Conservation (phyloP, 2,329 filamentous ascomycete species). For the Colletotrichum liriopes region DNA sequence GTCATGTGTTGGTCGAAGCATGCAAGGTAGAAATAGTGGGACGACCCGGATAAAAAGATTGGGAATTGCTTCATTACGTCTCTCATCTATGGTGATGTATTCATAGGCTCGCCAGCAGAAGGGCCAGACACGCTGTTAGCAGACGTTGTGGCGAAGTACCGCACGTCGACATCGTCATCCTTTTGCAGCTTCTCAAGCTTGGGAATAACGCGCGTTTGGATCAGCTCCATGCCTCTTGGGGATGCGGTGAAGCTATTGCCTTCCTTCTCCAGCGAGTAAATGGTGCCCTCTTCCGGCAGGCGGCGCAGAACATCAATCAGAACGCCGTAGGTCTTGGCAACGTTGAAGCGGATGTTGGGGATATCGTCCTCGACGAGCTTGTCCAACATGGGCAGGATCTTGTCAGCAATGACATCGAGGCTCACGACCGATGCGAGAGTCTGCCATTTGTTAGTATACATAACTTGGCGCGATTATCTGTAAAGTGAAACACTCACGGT, state of each 20-base stretch:
- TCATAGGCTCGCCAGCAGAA: slow-evolving; percentile 72
- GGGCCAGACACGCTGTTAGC: slow-evolving; percentile 71
- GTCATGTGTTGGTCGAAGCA: slow-evolving; percentile 32
- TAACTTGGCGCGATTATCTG: slow-evolving; percentile 22
- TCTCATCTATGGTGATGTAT: slow-evolving; percentile 75
- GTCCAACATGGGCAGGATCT: slow-evolving; percentile 95
- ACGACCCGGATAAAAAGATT: slow-evolving; percentile 51
- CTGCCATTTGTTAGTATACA: slow-evolving; percentile 65
- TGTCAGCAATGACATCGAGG: slow-evolving; percentile 91
- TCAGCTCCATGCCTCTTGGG: slow-evolving; percentile 82
- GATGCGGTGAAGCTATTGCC: slow-evolving; percentile 75
- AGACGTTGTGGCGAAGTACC: slow-evolving; percentile 96
- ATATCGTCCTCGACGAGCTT: slow-evolving; percentile 95
- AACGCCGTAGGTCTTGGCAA: slow-evolving; percentile 95
- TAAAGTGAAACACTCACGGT: slow-evolving; percentile 77
- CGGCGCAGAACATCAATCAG: slow-evolving; percentile 93
- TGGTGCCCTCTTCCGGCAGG: slow-evolving; percentile 88
- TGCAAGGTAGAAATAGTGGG: slow-evolving; percentile 29
- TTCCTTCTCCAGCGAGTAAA: slow-evolving; percentile 88
- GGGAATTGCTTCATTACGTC: slow-evolving; percentile 69
- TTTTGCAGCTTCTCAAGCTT: slow-evolving; percentile 96
- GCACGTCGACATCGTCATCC: slow-evolving; percentile 97
- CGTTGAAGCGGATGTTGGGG: slow-evolving; percentile 99
- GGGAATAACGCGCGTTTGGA: slow-evolving; percentile 88
- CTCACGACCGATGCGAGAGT: slow-evolving; percentile 94